A percentile compares a stretch with the other conserved stretches of the same genome.
phyloP scores from a whole-genome alignment of 2,329 filamentous ascomycete genomes.

The Aspergillus sp. region DNA sequence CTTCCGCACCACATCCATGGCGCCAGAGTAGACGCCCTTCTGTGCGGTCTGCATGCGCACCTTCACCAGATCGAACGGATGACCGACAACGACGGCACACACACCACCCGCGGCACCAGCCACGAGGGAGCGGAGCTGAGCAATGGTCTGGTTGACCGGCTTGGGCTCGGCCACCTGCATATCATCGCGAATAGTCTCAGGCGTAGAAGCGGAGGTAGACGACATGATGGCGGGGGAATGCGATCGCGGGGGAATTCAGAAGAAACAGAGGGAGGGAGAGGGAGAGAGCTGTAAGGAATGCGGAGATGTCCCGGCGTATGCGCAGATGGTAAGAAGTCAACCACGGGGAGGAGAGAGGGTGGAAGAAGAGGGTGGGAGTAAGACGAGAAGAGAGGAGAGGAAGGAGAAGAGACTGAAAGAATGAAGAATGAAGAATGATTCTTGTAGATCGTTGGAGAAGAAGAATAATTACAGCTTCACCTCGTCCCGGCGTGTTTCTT shows the following conservation, averaged over 20 bases:
- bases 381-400: background rate
- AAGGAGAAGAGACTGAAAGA: background rate
- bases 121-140: constrained; percentile 74
- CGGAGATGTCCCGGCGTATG: background rate
- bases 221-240: constrained; percentile 25
- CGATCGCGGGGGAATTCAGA: constrained; percentile 3
- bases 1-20: constrained; percentile 87
- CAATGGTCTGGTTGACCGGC: constrained; percentile 48
- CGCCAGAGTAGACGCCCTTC: constrained; percentile 84
- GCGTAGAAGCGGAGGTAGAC: constrained; percentile 25
- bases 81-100: constrained; percentile 89
- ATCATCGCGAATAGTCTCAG: constrained; percentile 30
- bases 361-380: constrained; percentile 4
- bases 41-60: constrained; percentile 96
- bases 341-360: background rate
- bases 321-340: too few relatives aligned
- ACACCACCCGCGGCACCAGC: constrained; percentile 92
- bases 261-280: constrained; percentile 2
- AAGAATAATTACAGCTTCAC: background rate
- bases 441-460: background rate
- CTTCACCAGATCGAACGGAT: constrained; percentile 97
- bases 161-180: constrained; percentile 28
- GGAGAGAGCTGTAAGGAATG: constrained; percentile 1
- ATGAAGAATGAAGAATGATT: constrained; percentile 2
- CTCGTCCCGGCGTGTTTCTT: background rate